These are phyloP conservation scores for Penicillium taxi DNA, from an alignment of 495 filamentous ascomycete species.

Conservation along the genomic window DNA sequence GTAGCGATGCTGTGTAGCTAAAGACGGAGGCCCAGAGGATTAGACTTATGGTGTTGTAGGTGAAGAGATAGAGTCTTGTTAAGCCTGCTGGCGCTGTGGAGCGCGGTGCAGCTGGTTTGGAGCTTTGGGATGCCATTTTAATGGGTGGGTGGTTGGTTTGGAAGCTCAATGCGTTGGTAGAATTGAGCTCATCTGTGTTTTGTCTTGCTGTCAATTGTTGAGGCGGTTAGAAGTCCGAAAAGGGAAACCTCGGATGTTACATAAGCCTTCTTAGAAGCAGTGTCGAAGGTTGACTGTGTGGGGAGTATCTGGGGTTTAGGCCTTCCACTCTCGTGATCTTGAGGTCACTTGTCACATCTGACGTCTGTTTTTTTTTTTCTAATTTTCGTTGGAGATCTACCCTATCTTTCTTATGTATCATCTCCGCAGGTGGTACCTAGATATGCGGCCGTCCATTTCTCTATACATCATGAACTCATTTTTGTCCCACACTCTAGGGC, in stretches of 20 bases:
- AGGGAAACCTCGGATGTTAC: constrained; percentile 18
- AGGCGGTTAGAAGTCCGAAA: constrained; percentile 8
- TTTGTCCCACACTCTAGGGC: too few relatives aligned
- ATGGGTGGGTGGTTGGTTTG: not conserved
- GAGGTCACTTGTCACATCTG: too few relatives aligned
- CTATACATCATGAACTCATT: too few relatives aligned
- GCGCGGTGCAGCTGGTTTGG: constrained; percentile 5
- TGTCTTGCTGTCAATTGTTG: constrained; percentile 8
- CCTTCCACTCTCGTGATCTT: too few relatives aligned
- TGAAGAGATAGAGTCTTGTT: constrained; percentile 54
- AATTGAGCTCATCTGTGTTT: too few relatives aligned
- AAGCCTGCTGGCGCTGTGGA: constrained; percentile 21
- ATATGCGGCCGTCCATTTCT: too few relatives aligned
- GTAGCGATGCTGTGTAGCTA: constrained; percentile 46
- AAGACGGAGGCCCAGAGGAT: constrained; percentile 69
- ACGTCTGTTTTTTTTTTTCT: too few relatives aligned
- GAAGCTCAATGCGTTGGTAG: not conserved
- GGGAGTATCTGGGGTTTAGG: too few relatives aligned
- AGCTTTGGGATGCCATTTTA: constrained; percentile 10
- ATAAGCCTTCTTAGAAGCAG: constrained; percentile 21
- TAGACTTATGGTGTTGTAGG: constrained; percentile 74
- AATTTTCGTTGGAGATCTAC: too few relatives aligned
- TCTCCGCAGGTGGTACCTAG: too few relatives aligned
- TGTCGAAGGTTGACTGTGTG: too few relatives aligned
- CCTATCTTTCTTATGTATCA: too few relatives aligned